Evolutionary conservation across 1,139 yeast species (phyloP).

Genomic region (Spencermartinsiella ligniputridi): DNA sequence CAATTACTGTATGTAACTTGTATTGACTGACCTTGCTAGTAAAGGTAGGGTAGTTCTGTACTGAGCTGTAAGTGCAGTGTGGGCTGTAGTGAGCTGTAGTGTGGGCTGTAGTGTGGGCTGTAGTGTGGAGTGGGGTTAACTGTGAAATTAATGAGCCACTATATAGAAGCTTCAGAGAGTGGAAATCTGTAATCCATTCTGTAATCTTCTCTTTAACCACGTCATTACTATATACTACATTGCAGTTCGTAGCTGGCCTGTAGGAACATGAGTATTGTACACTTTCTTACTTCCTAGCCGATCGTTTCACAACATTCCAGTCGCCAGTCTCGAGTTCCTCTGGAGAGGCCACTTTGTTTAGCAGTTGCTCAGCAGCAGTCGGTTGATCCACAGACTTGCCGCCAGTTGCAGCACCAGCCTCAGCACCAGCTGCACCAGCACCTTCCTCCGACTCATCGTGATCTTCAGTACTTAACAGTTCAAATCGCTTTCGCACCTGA

Average conservation of each 20-base stretch:
- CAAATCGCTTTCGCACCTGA: constrained; percentile 38
- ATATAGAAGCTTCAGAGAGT: too few species aligned
- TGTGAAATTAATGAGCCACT: too few species aligned
- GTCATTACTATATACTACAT: constrained; percentile 1
- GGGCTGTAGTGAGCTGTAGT: too few species aligned
- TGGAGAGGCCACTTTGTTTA: constrained; percentile 38
- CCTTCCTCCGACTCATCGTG: constrained; percentile 51
- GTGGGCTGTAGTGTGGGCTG: too few species aligned
- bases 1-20: too few species aligned
- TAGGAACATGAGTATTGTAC: neutral
- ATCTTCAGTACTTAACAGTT: constrained; percentile 63
- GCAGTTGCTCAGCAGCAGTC: constrained; percentile 37
- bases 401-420: constrained; percentile 36
- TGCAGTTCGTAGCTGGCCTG: neutral
- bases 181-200: too few species aligned
- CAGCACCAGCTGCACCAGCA: constrained; percentile 22
- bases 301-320: constrained; percentile 53
- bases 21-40: too few species aligned
- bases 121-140: too few species aligned
- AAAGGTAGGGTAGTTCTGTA: too few species aligned
- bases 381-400: constrained; percentile 24
- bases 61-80: too few species aligned
- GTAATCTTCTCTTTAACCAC: too few species aligned
- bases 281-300: constrained; percentile 11
- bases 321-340: constrained; percentile 47